A percentile compares a stretch with the other conserved stretches of the same genome.
phyloP scores from a whole-genome alignment of 1,284 basidiomycete species.

The Malassezia brasiliensis region DNA sequence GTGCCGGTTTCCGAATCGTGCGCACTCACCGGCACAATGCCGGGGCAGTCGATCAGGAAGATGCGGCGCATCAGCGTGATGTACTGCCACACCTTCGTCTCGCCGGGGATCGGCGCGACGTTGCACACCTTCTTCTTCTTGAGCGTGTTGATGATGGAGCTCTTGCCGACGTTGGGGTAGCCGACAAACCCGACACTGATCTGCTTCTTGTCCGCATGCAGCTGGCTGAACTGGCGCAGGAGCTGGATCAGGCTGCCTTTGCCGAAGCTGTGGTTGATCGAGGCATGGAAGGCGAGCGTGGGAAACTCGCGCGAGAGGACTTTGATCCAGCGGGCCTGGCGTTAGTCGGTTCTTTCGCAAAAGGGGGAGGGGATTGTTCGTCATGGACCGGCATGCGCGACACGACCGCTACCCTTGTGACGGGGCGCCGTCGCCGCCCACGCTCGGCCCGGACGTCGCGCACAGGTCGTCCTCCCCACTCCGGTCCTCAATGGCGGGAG shows the following conservation, averaged over 20 bases:
- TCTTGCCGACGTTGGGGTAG: slow-evolving; percentile 97
- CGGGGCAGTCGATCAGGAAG: slow-evolving; percentile 98
- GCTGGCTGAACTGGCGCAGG: slow-evolving; percentile 86
- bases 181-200: slow-evolving; percentile 96
- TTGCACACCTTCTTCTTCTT: slow-evolving; percentile 97
- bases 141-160: slow-evolving; percentile 93
- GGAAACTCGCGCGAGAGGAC: slow-evolving; percentile 88
- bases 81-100: slow-evolving; percentile 99
- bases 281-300: slow-evolving; percentile 95
- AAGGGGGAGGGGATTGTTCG: slow-evolving; percentile 22
- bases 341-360: slow-evolving; percentile 31
- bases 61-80: slow-evolving; percentile 90
- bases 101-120: slow-evolving; percentile 92
- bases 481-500: slow-evolving; percentile 48
- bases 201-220: slow-evolving; percentile 98
- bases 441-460: slow-evolving; percentile 1
- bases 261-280: slow-evolving; percentile 96
- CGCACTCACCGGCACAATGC: slow-evolving; percentile 83
- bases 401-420: neutral
- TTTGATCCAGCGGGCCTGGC: slow-evolving; percentile 87
- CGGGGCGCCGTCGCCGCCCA: neutral
- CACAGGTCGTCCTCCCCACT: slow-evolving; percentile 13
- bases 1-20: slow-evolving; percentile 85
- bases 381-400: neutral
- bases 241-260: slow-evolving; percentile 96